Conservation (phyloP, 352 stramenopile genomes). For the Pythium oligandrum region DNA sequence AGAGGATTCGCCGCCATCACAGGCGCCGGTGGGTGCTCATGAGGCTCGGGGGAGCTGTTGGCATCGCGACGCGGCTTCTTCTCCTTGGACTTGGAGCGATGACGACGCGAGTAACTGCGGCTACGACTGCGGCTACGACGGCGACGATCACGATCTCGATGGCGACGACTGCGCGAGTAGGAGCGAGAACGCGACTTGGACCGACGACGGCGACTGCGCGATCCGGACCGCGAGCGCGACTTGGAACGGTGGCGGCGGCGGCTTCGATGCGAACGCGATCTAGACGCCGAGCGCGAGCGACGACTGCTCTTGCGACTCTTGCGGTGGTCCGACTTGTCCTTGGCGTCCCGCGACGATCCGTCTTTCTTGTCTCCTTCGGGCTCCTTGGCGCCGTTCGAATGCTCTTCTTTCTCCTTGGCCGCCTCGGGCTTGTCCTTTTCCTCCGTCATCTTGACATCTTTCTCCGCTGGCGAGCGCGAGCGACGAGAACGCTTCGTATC, state of each 20-base stretch:
- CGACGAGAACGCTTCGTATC: constrained; percentile 21
- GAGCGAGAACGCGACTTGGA: constrained; percentile 43
- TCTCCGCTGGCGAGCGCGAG: constrained; percentile 2
- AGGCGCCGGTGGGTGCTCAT: constrained; percentile 28
- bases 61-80: constrained; percentile 31
- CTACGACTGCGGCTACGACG: constrained; percentile 50
- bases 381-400: constrained; percentile 12
- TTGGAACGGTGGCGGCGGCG: constrained; percentile 44
- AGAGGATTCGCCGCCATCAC: constrained; percentile 17
- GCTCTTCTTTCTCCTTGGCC: constrained; percentile 11
- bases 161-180: constrained; percentile 35
- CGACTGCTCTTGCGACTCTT: constrained; percentile 43
- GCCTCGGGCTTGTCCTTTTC: constrained; percentile 9
- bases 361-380: constrained; percentile 4
- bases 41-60: constrained; percentile 43
- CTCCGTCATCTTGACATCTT: constrained; percentile 12
- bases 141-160: constrained; percentile 29
- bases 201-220: constrained; percentile 31
- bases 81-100: constrained; percentile 60
- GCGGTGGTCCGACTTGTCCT: constrained; percentile 11
- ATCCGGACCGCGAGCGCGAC: constrained; percentile 46
- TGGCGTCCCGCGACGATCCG: constrained; percentile 8
- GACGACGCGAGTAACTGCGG: constrained; percentile 39
- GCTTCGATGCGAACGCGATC: constrained; percentile 10
- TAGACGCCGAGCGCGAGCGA: constrained; percentile 46